Base-by-base conservation (phyloP, 2,329 filamentous ascomycete genomes). In the Xylaria polymorpha region DNA sequence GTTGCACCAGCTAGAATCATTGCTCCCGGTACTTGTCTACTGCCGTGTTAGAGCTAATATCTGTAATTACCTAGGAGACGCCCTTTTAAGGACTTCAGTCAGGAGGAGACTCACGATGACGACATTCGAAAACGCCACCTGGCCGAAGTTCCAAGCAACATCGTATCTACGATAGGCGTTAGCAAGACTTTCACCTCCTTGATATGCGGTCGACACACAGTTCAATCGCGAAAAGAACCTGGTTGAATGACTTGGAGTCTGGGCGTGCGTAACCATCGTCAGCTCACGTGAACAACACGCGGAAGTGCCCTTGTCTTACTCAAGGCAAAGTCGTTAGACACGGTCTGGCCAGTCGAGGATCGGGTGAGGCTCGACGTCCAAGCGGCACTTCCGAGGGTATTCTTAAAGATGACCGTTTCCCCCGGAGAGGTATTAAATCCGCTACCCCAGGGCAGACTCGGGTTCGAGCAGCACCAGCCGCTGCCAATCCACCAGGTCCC, bases 401-500 rank as follows among this genome's bases (percentile, higher is more conserved):
- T 81, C 35, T 58, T 68, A 57, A 81, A 82, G 15, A 72, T 73
- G 46, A 81, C 75, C 25, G 74, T 78, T 64, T 81, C 80, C 44
- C 74, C 75, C 3, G 68, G 68, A 41, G 77, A 78, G 0, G 77
- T 79, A 71, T 81, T 80, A 72, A 83, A 83, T 18, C 80, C 81
- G 48, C 75, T 73, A 7, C 81, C 81, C 80, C 80, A 82, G 0
- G 78, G 74, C 35, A 83, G 70, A 12, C 69, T 77, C 0, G 81
- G 81, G 61, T 82, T 81, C 6, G 74, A 77, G 68, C 81, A 82
- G 66, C 81, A 83, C 81, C 80, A 83, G 0, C 81, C 81, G 12
- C 75, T 77, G 8, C 80, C 80, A 58, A 83, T 81, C 77, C 78
- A 82, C 81, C 81, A 83, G 0, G 78, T 80, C 1, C 81, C 80